These are phyloP conservation scores for Halteria grandinella DNA, from an alignment of 73 alveolate genomes.

Conservation along the genomic window DNA sequence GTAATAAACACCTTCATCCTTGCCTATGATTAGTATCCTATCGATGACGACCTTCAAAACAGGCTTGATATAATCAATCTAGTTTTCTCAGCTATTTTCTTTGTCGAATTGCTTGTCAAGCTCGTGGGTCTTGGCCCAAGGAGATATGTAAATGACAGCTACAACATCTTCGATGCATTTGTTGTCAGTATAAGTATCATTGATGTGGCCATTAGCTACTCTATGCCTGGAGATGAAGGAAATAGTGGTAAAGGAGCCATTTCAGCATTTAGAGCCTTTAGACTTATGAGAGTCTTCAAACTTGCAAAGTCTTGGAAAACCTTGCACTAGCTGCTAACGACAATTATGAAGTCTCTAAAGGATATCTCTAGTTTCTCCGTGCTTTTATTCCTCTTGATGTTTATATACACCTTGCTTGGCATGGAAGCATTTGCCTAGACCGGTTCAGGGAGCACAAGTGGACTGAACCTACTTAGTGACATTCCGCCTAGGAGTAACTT, in stretches of 20 bases:
- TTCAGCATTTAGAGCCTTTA: conserved; percentile 62
- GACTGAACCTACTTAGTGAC: conserved; percentile 15
- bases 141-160: conserved; percentile 34
- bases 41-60: neutral
- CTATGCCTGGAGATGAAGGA: neutral
- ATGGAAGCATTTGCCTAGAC: conserved; percentile 70
- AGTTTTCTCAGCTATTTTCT: conserved; percentile 41
- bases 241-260: conserved; percentile 66
- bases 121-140: conserved; percentile 58
- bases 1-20: conserved; percentile 43
- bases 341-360: conserved; percentile 31
- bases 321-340: conserved; percentile 43
- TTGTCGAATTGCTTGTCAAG: conserved; percentile 62
- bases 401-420: conserved; percentile 64
- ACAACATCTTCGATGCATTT: conserved; percentile 58
- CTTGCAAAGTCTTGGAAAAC: conserved; percentile 62
- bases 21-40: conserved; percentile 52
- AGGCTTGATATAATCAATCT: conserved; percentile 16
- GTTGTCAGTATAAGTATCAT: conserved; percentile 2
- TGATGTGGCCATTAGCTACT: conserved; percentile 11
- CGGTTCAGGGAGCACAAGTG: neutral
- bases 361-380: conserved; percentile 52
- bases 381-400: conserved; percentile 54
- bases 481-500: conserved; percentile 69
- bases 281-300: conserved; percentile 66